Evolutionary conservation across 2,329 filamentous ascomycete genomes (phyloP).

Genomic region (Dothiorella sarmentorum): DNA sequence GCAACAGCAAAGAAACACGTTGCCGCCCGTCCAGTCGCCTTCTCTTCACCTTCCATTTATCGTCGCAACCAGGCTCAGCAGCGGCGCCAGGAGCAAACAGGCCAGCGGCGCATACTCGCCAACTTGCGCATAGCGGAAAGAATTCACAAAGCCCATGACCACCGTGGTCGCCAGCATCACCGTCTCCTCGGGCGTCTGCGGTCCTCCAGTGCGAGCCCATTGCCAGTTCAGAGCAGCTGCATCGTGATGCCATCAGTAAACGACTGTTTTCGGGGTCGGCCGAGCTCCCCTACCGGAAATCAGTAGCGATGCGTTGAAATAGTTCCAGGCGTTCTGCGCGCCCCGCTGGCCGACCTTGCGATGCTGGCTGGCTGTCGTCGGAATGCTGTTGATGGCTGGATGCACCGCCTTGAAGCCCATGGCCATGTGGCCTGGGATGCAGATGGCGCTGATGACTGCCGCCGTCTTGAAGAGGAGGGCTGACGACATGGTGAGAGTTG

Average conservation of each 20-base stretch:
- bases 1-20: no score
- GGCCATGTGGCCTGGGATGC: background rate
- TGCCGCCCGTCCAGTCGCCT: background rate
- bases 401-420: conserved; percentile 6
- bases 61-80: background rate
- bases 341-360: conserved; percentile 7
- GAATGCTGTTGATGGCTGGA: background rate
- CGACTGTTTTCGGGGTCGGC: no score
- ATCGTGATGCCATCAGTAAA: background rate
- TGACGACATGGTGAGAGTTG: background rate
- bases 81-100: background rate
- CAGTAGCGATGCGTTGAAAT: conserved; percentile 5
- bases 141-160: background rate
- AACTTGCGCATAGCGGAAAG: background rate
- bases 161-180: background rate
- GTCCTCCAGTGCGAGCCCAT: conserved; percentile 10
- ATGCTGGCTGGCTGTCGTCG: background rate
- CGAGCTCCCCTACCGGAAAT: background rate
- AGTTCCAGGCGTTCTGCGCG: background rate
- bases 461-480: conserved; percentile 8
- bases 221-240: conserved; percentile 9
- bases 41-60: background rate
- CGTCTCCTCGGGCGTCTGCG: conserved; percentile 1
- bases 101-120: background rate
- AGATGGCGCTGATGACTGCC: background rate